These are phyloP conservation scores for Alectoria sarmentosa DNA, from an alignment of 495 filamentous ascomycete genomes.

Conservation along the genomic window DNA sequence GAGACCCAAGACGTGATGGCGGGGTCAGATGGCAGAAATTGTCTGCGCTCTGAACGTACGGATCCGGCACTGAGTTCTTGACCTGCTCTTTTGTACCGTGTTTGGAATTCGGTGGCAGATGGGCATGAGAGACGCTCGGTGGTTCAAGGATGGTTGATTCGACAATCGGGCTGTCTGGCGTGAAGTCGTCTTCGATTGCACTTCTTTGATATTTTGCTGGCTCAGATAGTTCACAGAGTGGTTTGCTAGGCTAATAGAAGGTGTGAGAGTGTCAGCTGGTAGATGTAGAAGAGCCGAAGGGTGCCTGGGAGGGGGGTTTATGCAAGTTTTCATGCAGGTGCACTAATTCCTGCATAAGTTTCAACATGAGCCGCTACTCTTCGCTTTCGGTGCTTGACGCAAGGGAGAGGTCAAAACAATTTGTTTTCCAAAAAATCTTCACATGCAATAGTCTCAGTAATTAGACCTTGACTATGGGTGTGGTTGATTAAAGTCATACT, in stretches of 20 bases:
- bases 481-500: too few species aligned
- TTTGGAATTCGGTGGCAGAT: neutral
- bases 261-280: constrained; percentile 2
- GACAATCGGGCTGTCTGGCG: neutral
- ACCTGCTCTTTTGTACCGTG: neutral
- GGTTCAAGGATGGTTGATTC: neutral
- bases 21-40: neutral
- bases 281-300: neutral
- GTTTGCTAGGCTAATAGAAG: neutral
- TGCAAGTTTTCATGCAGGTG: neutral
- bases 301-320: neutral
- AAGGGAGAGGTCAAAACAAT: too few species aligned
- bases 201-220: neutral
- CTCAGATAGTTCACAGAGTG: neutral
- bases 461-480: too few species aligned
- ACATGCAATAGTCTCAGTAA: too few species aligned
- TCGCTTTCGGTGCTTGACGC: neutral
- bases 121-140: neutral
- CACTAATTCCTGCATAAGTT: neutral
- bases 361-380: neutral
- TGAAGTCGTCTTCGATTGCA: neutral
- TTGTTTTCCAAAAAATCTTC: too few species aligned
- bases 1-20: neutral
- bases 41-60: neutral
- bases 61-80: neutral